phyloP scores from a whole-genome alignment of 78 protist genomes.

The Neovahlkampfia damariscottae region DNA sequence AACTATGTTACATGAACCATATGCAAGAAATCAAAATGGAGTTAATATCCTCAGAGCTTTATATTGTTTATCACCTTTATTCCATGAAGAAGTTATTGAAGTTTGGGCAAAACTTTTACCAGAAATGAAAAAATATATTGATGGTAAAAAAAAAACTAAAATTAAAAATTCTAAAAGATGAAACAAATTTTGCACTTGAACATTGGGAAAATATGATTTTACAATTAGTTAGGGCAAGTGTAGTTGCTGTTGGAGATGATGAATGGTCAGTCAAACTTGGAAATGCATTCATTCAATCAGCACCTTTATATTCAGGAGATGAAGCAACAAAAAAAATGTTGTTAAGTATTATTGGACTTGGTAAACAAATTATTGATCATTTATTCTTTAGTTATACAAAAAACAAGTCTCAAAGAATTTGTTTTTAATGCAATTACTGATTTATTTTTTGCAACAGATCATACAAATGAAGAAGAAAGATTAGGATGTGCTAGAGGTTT shows the following conservation, averaged over 20 bases:
- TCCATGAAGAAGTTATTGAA: background rate
- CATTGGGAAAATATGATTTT: background rate
- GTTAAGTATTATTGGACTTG: conserved; percentile 8
- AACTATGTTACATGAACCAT: background rate
- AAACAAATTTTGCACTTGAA: background rate
- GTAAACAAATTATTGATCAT: too few species aligned
- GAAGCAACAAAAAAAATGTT: background rate
- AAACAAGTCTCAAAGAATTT: conserved; percentile 10
- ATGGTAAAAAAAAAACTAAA: background rate
- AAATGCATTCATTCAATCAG: background rate
- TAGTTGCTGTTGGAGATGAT: background rate
- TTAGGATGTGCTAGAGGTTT: conserved; percentile 11
- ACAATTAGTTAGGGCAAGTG: background rate
- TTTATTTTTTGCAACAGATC: conserved; percentile 3
- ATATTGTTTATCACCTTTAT: background rate
- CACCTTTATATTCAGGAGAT: background rate
- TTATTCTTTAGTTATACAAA: background rate
- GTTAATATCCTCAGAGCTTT: background rate
- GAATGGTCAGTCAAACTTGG: background rate
- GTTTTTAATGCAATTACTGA: background rate
- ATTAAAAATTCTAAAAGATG: background rate
- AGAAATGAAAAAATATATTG: background rate
- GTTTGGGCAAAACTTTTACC: background rate
- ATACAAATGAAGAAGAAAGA: conserved; percentile 15
- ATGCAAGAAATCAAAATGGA: background rate